Percentiles rank a stretch among this genome's conserved stretches.
phyloP scores from a whole-genome alignment of 2,329 filamentous ascomycete species.

The Penicillium sp. region DNA sequence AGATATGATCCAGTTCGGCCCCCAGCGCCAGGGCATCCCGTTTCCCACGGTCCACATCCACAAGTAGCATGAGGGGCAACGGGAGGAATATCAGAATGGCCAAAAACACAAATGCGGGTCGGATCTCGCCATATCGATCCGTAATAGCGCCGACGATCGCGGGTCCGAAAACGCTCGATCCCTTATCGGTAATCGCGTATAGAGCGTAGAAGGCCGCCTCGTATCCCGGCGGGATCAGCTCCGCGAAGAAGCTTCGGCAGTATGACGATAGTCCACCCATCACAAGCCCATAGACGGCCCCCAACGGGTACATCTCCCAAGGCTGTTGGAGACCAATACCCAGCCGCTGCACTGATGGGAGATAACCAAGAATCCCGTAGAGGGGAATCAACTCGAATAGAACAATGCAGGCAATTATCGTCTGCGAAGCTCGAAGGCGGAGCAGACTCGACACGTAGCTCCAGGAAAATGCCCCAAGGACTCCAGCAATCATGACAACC shows the following conservation, averaged over 20 bases:
- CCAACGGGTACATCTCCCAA: conserved; percentile 95
- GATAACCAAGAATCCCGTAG: conserved; percentile 84
- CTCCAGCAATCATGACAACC: conserved; percentile 79
- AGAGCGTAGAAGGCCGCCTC: conserved; percentile 96
- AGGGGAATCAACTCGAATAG: conserved; percentile 90
- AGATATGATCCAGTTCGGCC: conserved; percentile 44
- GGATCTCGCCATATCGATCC: conserved; percentile 74
- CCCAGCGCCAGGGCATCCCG: conserved; percentile 65
- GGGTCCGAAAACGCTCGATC: conserved; percentile 88
- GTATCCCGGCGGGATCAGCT: conserved; percentile 88
- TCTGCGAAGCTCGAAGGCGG: conserved; percentile 73
- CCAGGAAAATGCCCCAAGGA: conserved; percentile 89
- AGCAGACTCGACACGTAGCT: conserved; percentile 70
- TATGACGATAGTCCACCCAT: conserved; percentile 90
- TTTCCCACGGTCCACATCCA: conserved; percentile 79
- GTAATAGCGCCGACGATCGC: conserved; percentile 92
- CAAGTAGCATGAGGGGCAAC: conserved; percentile 77
- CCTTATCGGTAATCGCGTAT: conserved; percentile 97
- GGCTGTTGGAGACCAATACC: conserved; percentile 87
- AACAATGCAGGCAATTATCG: conserved; percentile 85
- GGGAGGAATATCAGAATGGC: conserved; percentile 80
- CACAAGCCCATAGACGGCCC: conserved; percentile 87
- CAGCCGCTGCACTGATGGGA: conserved; percentile 71
- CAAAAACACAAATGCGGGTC: conserved; percentile 89
- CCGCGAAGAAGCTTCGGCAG: conserved; percentile 86